A percentile compares a stretch with the other conserved stretches of the same genome.
Evolutionary conservation across 73 alveolate genomes (phyloP).

Genomic region (Paramecium pentaurelia): DNA sequence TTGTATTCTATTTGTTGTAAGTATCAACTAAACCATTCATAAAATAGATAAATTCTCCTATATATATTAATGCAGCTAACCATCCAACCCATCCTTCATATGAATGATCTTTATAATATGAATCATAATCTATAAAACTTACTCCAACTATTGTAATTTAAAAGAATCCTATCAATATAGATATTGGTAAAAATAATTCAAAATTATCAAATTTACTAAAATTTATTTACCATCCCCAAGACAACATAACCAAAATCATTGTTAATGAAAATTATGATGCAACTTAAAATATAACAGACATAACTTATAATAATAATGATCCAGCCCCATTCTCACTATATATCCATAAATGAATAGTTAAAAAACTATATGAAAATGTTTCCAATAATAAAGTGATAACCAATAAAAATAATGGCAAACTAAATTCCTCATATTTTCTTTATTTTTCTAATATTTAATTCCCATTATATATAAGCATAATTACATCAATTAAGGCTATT

Average conservation of each 20-base stretch:
- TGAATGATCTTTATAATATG: slow-evolving; percentile 37
- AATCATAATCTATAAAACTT: slow-evolving; percentile 49
- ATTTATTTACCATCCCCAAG: slow-evolving; percentile 64
- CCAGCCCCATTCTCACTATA: slow-evolving; percentile 59
- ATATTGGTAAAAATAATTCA: slow-evolving; percentile 53
- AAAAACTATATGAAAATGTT: neutral
- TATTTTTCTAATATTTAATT: neutral
- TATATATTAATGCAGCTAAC: neutral
- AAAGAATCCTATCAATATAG: slow-evolving; percentile 25
- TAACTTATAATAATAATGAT: neutral
- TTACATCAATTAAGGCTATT: neutral
- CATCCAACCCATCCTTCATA: slow-evolving; percentile 63
- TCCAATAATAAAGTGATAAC: slow-evolving; percentile 24
- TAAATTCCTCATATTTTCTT: slow-evolving; percentile 55
- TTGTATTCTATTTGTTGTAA: neutral
- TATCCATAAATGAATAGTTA: slow-evolving; percentile 26
- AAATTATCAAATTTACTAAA: slow-evolving; percentile 53
- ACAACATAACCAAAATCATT: slow-evolving; percentile 20
- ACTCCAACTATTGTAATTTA: slow-evolving; percentile 52
- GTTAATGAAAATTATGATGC: slow-evolving; percentile 14
- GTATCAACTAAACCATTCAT: neutral
- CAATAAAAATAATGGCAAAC: slow-evolving; percentile 32
- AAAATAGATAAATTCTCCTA: slow-evolving; percentile 2
- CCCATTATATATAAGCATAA: neutral
- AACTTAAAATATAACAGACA: neutral